Percentiles rank a stretch among this genome's conserved stretches.
These are phyloP conservation scores for Xylariaceae sp. DNA, from an alignment of 2,329 filamentous ascomycete genomes.

Conservation along the genomic window DNA sequence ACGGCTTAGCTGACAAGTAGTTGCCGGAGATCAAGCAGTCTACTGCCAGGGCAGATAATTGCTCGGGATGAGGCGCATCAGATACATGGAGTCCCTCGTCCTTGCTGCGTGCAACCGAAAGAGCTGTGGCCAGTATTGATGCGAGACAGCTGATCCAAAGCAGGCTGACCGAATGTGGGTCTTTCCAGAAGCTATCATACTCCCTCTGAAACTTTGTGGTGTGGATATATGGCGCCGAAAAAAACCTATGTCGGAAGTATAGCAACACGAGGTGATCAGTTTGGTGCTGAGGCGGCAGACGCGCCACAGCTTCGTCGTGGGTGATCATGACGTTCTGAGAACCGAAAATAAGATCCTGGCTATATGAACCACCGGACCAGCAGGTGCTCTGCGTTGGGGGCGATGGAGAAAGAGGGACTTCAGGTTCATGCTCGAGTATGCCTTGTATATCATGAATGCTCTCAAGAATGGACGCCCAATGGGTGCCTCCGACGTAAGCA, in stretches of 20 bases:
- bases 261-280: slow-evolving; percentile 34
- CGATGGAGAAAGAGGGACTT: slow-evolving; percentile 25
- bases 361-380: slow-evolving; percentile 19
- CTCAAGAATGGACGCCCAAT: slow-evolving; percentile 37
- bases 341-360: slow-evolving; percentile 30
- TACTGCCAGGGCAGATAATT: slow-evolving; percentile 38
- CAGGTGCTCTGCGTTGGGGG: slow-evolving; percentile 24
- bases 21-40: slow-evolving; percentile 48
- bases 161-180: slow-evolving; percentile 38
- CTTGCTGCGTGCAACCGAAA: slow-evolving; percentile 35
- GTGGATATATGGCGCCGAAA: slow-evolving; percentile 35
- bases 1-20: slow-evolving; percentile 44
- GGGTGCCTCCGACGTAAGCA: slow-evolving; percentile 35
- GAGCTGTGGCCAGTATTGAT: slow-evolving; percentile 44
- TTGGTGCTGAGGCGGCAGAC: slow-evolving; percentile 30
- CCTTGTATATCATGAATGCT: slow-evolving; percentile 36
- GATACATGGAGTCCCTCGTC: slow-evolving; percentile 24
- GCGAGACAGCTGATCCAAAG: slow-evolving; percentile 52
- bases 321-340: slow-evolving; percentile 26
- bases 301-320: slow-evolving; percentile 32
- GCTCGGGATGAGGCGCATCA: slow-evolving; percentile 26
- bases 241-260: slow-evolving; percentile 35
- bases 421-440: slow-evolving; percentile 29
- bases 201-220: slow-evolving; percentile 45
- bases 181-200: slow-evolving; percentile 47